phyloP scores from a whole-genome alignment of 2,329 filamentous ascomycete species.

The Stachybotrys elegans region DNA sequence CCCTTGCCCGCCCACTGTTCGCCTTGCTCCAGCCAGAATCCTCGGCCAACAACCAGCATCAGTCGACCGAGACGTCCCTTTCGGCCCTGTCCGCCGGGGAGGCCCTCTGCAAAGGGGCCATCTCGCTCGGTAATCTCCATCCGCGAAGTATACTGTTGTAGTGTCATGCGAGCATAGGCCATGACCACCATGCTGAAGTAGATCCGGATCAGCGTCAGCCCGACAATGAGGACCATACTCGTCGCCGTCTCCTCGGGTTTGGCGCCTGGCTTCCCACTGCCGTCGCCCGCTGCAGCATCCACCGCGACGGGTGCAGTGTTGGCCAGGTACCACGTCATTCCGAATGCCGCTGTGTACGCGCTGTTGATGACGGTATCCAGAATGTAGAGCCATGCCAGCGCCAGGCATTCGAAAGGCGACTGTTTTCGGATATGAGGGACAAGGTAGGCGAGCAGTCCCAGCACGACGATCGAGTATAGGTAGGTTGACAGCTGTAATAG shows the following conservation, averaged over 20 bases:
- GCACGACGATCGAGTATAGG: constrained; percentile 73
- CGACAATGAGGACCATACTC: constrained; percentile 70
- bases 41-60: constrained; percentile 68
- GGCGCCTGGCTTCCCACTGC: constrained; percentile 13
- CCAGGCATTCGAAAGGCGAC: constrained; percentile 72
- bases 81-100: constrained; percentile 75
- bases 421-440: constrained; percentile 76
- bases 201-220: constrained; percentile 68
- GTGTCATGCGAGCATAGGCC: constrained; percentile 71
- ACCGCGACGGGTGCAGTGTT: constrained; percentile 42
- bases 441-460: constrained; percentile 64
- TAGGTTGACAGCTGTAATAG: constrained; percentile 85
- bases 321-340: constrained; percentile 78
- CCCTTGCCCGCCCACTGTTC: constrained; percentile 62
- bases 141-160: constrained; percentile 57
- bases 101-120: constrained; percentile 64
- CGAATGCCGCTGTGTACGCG: constrained; percentile 77
- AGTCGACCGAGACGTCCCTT: constrained; percentile 70
- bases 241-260: constrained; percentile 58
- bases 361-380: constrained; percentile 79
- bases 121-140: constrained; percentile 45
- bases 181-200: constrained; percentile 85
- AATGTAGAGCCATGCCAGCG: constrained; percentile 79
- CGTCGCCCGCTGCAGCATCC: constrained; percentile 15
- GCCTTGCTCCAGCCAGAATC: constrained; percentile 75